Conservation (phyloP, 305 asterid species). For the Lippia alba region DNA sequence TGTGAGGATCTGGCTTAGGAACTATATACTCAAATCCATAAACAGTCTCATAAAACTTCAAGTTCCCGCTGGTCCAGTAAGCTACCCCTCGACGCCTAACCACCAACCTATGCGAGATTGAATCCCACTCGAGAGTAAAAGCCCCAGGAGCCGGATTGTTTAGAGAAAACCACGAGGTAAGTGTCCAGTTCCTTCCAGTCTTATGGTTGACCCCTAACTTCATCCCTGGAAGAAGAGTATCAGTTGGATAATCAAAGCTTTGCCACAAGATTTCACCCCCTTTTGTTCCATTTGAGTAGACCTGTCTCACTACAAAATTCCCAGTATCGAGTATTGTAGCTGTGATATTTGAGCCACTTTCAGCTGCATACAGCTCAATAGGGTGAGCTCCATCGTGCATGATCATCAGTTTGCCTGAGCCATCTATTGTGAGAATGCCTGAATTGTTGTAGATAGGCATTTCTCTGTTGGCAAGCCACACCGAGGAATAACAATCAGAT, state of each 20-base stretch:
- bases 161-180: slow-evolving; percentile 21
- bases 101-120: slow-evolving; percentile 8
- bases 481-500: neutral
- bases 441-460: neutral
- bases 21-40: slow-evolving; percentile 6
- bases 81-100: slow-evolving; percentile 27
- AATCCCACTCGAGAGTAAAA: slow-evolving; percentile 24
- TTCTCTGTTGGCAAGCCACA: slow-evolving; percentile 19
- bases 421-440: neutral
- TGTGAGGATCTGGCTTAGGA: neutral
- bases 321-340: slow-evolving; percentile 6
- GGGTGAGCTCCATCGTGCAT: slow-evolving; percentile 8
- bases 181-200: slow-evolving; percentile 31
- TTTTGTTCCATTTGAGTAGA: slow-evolving; percentile 7
- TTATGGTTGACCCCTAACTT: slow-evolving; percentile 32
- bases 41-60: slow-evolving; percentile 24
- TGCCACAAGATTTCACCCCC: slow-evolving; percentile 20
- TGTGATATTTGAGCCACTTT: neutral
- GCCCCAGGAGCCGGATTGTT: slow-evolving; percentile 22
- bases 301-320: slow-evolving; percentile 28
- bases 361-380: slow-evolving; percentile 6
- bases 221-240: slow-evolving; percentile 41
- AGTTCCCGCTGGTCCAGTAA: slow-evolving; percentile 34
- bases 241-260: slow-evolving; percentile 40
- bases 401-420: slow-evolving; percentile 6